phyloP scores from a whole-genome alignment of 2,329 filamentous ascomycete genomes.

The Diaporthe sp. region DNA sequence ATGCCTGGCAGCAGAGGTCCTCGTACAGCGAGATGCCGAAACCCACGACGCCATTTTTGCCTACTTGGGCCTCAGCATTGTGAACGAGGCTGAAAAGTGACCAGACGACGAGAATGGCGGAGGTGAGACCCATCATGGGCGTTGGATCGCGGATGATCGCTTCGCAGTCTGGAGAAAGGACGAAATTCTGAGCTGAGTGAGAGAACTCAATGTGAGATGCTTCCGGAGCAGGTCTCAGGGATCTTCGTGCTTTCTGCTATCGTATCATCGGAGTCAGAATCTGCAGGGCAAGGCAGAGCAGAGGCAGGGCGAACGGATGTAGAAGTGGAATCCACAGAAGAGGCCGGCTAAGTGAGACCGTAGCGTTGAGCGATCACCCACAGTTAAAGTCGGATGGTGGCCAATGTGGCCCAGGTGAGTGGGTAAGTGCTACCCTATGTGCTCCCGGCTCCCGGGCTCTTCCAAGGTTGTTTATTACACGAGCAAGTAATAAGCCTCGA shows the following conservation, averaged over 20 bases:
- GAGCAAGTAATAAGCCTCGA: constrained; percentile 28
- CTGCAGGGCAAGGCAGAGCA: neutral
- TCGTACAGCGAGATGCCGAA: constrained; percentile 22
- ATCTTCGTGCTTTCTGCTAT: neutral
- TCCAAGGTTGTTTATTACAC: constrained; percentile 18
- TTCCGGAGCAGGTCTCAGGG: constrained; percentile 3
- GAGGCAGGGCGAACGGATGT: neutral
- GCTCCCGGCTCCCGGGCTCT: constrained; percentile 4
- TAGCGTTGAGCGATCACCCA: neutral
- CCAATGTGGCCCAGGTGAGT: constrained; percentile 11
- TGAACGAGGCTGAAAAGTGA: neutral
- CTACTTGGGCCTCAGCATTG: neutral
- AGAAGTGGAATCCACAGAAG: neutral
- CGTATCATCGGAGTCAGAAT: constrained; percentile 1
- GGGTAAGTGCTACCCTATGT: constrained; percentile 24
- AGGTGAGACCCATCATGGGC: constrained; percentile 6
- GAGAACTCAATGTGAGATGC: neutral
- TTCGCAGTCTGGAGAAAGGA: neutral
- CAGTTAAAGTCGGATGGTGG: constrained; percentile 6
- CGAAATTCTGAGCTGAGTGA: neutral
- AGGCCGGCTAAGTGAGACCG: neutral
- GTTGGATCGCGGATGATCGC: neutral
- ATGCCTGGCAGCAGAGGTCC: constrained; percentile 28
- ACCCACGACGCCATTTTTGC: constrained; percentile 12
- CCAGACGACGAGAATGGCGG: neutral